These are phyloP conservation scores for Saposhnikovia divaricata DNA, from an alignment of 129 eudicot genomes.

Conservation along the genomic window DNA sequence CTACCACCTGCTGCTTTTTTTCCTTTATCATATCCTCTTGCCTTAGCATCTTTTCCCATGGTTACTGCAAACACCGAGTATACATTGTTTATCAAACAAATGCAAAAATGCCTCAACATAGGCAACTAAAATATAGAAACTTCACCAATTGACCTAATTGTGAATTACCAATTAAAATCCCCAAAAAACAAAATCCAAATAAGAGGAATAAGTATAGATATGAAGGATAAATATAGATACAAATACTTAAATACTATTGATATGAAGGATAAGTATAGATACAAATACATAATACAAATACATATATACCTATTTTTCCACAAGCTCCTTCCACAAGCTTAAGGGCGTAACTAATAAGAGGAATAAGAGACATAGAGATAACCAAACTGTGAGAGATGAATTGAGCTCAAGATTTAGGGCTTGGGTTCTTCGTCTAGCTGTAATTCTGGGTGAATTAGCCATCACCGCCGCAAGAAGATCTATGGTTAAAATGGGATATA, in stretches of 20 bases:
- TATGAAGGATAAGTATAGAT: background rate
- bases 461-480: too few species aligned
- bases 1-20: conserved; percentile 77
- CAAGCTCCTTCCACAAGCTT: too few species aligned
- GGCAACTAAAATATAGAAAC: background rate
- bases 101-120: background rate
- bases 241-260: too few species aligned
- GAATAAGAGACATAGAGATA: too few species aligned
- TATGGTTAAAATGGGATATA: too few species aligned
- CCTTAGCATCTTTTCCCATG: conserved; percentile 94
- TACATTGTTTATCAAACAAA: background rate
- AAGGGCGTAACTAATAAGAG: too few species aligned
- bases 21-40: conserved; percentile 80
- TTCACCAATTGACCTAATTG: background rate
- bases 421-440: too few species aligned
- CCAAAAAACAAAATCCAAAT: background rate
- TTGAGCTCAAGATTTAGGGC: too few species aligned
- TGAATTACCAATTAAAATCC: background rate
- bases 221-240: background rate
- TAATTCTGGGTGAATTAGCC: too few species aligned
- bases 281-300: too few species aligned
- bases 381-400: too few species aligned
- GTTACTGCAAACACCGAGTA: conserved; percentile 7
- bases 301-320: too few species aligned
- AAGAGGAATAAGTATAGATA: background rate